Evolutionary conservation across 306 rosid genomes (phyloP), one percentile per base, ranked within the genome.

Genomic region (Castanea crenata): DNA sequence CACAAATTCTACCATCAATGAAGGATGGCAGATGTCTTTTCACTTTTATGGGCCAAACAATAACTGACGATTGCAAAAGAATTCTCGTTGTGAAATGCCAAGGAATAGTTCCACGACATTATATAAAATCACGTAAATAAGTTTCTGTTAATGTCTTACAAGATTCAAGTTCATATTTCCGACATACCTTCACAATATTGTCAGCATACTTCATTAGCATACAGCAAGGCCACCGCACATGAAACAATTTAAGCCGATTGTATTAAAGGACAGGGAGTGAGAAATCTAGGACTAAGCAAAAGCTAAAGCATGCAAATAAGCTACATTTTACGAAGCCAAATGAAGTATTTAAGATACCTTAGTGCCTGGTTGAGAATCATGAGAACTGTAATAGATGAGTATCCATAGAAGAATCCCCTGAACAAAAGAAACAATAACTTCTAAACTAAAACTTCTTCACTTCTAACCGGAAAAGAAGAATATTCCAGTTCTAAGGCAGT

Each of bases 181-280:
- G 38, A 8, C 23, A 21, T 87, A 95, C 98, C 97, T 95, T 91
- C 76, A 92, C 99, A 78, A 92, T 95, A 75, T 91, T 95, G 90
- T 95, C 98, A 58, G 99, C 97, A 83, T 86, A 92, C 87, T 95
- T 95, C 99, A 92, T 87, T 25, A 90, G 98, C 99, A 95, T 63
- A 92, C 98, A 83, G 97, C 98, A 87, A 95, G 93, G 78, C 99
- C 98, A 89, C 99, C 91, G 90, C 74, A 84, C 69, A 88, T 11
- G 79, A 75, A 81, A 74, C 64, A 74, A 74, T 68, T 15, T 78
- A 31, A 80, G 57, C 61, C 49, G 56, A 61, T 76, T 71, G 5
- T 54, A 57, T 55, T 12, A 69, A 59, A 14, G 69, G 51, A 65
- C 73, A 76, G 56, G 82, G 61, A 67, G 77, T 49, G 41, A 76